Conservation (phyloP, 108 stramenopile genomes). For the Cyclotella atomus region DNA sequence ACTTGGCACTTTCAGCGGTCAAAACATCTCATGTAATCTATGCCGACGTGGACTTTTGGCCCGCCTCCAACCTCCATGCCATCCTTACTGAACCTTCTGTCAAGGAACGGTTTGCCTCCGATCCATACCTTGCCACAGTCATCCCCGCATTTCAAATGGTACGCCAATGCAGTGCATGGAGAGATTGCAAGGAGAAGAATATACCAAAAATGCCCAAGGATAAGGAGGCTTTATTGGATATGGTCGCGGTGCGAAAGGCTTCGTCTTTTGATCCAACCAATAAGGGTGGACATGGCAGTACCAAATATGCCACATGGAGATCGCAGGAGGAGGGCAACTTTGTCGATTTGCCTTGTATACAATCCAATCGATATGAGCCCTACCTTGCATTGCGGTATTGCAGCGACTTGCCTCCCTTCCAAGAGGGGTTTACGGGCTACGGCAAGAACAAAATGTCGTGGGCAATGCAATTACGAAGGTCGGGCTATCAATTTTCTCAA, state of each 20-base stretch:
- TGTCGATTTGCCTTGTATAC: slow-evolving; percentile 67
- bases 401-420: slow-evolving; percentile 77
- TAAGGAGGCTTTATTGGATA: slow-evolving; percentile 36
- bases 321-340: slow-evolving; percentile 48
- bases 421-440: slow-evolving; percentile 77
- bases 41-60: slow-evolving; percentile 93
- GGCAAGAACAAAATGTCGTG: slow-evolving; percentile 78
- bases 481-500: slow-evolving; percentile 69
- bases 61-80: slow-evolving; percentile 62
- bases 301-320: slow-evolving; percentile 64
- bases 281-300: slow-evolving; percentile 83
- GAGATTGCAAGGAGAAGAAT: slow-evolving; percentile 70
- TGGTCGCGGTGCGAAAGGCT: slow-evolving; percentile 37
- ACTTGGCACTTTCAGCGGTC: slow-evolving; percentile 73
- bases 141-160: slow-evolving; percentile 82
- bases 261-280: slow-evolving; percentile 83
- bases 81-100: slow-evolving; percentile 36
- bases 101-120: slow-evolving; percentile 44
- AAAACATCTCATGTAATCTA: slow-evolving; percentile 79
- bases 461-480: slow-evolving; percentile 77
- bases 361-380: slow-evolving; percentile 86
- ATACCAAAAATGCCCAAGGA: slow-evolving; percentile 68
- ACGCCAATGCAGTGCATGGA: slow-evolving; percentile 58
- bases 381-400: slow-evolving; percentile 80
- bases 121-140: slow-evolving; percentile 66